Base-by-base conservation (phyloP, 768 basidiomycete species). In the Phanerochaete carnosa region DNA sequence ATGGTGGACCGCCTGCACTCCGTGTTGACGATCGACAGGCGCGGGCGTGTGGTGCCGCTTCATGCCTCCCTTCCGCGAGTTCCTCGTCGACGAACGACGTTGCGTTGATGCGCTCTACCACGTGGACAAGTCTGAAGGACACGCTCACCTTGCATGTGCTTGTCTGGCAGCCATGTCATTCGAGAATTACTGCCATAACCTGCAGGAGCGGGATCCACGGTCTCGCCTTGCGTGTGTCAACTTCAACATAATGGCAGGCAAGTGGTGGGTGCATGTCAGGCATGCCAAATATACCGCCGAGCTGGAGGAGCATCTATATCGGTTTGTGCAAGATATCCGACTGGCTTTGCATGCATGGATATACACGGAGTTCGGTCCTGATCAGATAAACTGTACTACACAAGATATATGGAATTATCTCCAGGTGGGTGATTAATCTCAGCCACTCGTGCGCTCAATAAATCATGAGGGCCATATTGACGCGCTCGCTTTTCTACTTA, bases 91-190 rank as follows among this genome's bases (percentile, higher is more conserved):
- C 32, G 3, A 16, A 5, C n/a, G 30, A 13, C 51, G 51, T 16
- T 53, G 51, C 51, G 9, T 12, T 11, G 29, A 30, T 3, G 1
- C 30, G 6, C 22, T 11, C 1, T 55, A 35, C 53, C 22, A 8
- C 15, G 23, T 55, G 2, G 23, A 33, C 23, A 5, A 23, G 39
- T n/a, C n/a, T 45, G 39, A 45, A 45, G 39, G 13, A 13, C 49
- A 51, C 26, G n/a, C 57, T 39, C 35, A 63, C 76, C 37, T 72
- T 71, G 3, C 61, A 5, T 51, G 56, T n/a, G n/a, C 26, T 2
- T 56, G 55, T 32, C 15, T 37, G 16, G 15, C 39, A n/a, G n/a
- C n/a, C n/a, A n/a, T n/a, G 11, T 8, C 39, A 7, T 9, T 43
- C 16, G 16, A 19, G 4, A 43, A 19, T 19, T 4, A 43, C 19